Conservation (phyloP, 306 rosid species). For the Trifolium fragiferum region DNA sequence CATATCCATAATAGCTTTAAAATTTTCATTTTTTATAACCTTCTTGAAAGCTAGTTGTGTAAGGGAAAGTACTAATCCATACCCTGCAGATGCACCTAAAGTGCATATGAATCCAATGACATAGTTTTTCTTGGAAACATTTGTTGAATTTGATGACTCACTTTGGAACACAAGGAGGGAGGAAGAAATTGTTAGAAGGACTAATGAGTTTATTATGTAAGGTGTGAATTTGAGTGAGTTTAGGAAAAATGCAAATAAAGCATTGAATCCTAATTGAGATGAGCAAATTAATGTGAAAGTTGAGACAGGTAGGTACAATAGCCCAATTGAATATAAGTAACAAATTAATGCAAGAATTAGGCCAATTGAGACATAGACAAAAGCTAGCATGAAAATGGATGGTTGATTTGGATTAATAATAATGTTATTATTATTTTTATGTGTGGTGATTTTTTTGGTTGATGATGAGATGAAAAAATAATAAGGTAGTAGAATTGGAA, state of each 20-base stretch:
- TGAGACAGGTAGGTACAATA: slow-evolving; percentile 43
- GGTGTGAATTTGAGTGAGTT: slow-evolving; percentile 46
- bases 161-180: slow-evolving; percentile 42
- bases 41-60: slow-evolving; percentile 41
- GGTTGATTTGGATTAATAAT: slow-evolving; percentile 26
- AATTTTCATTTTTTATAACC: slow-evolving; percentile 30
- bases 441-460: slow-evolving; percentile 10
- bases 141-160: slow-evolving; percentile 20
- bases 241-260: slow-evolving; percentile 42
- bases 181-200: slow-evolving; percentile 45
- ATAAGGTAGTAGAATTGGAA: slow-evolving; percentile 42
- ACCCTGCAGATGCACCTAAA: slow-evolving; percentile 43
- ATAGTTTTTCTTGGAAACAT: slow-evolving; percentile 30
- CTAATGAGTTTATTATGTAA: slow-evolving; percentile 42
- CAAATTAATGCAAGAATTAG: slow-evolving; percentile 32
- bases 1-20: slow-evolving; percentile 42
- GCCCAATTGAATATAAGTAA: slow-evolving; percentile 42
- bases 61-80: slow-evolving; percentile 39
- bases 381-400: slow-evolving; percentile 29
- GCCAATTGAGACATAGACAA: slow-evolving; percentile 44
- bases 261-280: slow-evolving; percentile 46
- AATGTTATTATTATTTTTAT: neutral
- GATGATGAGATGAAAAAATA: slow-evolving; percentile 33
- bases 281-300: slow-evolving; percentile 40
- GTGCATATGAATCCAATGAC: slow-evolving; percentile 45